Conservation (phyloP, 306 rosid species). For the Cucurbita argyrosperma region DNA sequence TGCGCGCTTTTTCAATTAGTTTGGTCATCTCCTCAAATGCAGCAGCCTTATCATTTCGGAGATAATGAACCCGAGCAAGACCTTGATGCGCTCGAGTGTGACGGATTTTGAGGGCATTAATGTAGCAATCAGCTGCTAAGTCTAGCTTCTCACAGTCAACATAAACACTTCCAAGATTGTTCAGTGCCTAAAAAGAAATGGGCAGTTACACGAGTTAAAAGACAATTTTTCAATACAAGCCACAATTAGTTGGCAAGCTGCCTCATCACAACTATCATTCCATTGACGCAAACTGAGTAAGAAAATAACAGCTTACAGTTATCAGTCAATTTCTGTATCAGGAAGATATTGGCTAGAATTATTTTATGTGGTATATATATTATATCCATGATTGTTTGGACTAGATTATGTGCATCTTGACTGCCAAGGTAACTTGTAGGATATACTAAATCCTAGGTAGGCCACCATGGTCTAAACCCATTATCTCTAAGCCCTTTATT, state of each 20-base stretch:
- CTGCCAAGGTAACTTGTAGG: too few relatives aligned
- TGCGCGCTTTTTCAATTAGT: slow-evolving; percentile 58
- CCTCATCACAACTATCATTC: not conserved
- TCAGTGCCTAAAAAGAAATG: slow-evolving; percentile 51
- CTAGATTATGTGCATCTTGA: too few relatives aligned
- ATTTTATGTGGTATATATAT: too few relatives aligned
- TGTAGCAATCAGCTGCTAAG: slow-evolving; percentile 75
- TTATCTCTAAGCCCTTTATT: too few relatives aligned
- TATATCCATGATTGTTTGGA: too few relatives aligned
- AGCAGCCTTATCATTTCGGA: slow-evolving; percentile 41
- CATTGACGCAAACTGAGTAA: too few relatives aligned
- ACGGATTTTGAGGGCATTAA: slow-evolving; percentile 69
- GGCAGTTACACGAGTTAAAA: slow-evolving; percentile 7
- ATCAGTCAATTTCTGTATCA: too few relatives aligned
- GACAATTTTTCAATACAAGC: not conserved
- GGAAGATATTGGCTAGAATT: too few relatives aligned
- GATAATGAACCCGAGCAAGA: slow-evolving; percentile 83
- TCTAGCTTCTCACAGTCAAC: slow-evolving; percentile 66
- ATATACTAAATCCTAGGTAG: too few relatives aligned
- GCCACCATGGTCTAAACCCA: too few relatives aligned
- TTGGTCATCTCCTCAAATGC: slow-evolving; percentile 81
- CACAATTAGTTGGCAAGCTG: not conserved
- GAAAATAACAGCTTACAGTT: too few relatives aligned
- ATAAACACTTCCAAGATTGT: slow-evolving; percentile 88
- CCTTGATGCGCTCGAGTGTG: slow-evolving; percentile 96